These are phyloP conservation scores for Malus sylvestris DNA, from an alignment of 306 rosid genomes.

Conservation along the genomic window DNA sequence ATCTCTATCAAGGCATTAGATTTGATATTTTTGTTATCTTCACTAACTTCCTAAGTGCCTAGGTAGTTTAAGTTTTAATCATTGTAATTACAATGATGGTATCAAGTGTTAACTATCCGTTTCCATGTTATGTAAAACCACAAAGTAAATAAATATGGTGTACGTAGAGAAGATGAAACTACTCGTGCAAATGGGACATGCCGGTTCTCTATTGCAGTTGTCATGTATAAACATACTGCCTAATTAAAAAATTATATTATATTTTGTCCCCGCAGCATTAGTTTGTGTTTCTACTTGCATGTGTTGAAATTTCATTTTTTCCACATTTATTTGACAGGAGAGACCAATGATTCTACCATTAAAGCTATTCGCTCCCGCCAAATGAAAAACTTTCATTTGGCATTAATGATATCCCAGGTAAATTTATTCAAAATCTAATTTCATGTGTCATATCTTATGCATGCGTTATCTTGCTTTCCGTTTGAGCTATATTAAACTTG, in stretches of 20 bases:
- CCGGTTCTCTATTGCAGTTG: background rate
- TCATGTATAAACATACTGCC: background rate
- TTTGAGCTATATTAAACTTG: background rate
- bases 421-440: constrained; percentile 11
- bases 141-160: background rate
- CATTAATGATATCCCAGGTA: constrained; percentile 80
- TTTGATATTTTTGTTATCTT: background rate
- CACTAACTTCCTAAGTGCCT: background rate
- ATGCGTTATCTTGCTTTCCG: background rate
- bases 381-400: constrained; percentile 93
- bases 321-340: constrained; percentile 48
- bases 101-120: background rate
- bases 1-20: background rate
- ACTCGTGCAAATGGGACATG: background rate
- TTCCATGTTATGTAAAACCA: background rate
- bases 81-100: background rate
- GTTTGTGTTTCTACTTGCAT: background rate
- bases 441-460: background rate
- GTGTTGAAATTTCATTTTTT: constrained; percentile 4
- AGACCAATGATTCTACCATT: constrained; percentile 49
- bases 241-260: background rate
- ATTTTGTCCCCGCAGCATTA: background rate
- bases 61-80: background rate
- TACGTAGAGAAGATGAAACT: background rate
- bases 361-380: constrained; percentile 73